Percentiles rank a stretch among this genome's conserved stretches.
phyloP scores from a whole-genome alignment of 2,329 filamentous ascomycete genomes.

The Pyricularia sp. region DNA sequence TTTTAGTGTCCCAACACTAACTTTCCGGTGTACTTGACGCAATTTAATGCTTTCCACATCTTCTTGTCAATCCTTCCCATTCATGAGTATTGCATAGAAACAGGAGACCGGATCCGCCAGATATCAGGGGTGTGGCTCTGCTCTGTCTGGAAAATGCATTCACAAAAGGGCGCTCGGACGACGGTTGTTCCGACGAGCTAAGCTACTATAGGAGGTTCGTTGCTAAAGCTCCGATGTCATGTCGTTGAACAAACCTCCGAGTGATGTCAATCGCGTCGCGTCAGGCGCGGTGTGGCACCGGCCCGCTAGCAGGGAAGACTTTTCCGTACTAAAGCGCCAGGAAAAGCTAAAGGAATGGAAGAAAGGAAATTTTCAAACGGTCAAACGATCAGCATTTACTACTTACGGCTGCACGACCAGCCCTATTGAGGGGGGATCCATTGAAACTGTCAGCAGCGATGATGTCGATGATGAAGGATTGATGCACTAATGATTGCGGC shows the following conservation, averaged over 20 bases:
- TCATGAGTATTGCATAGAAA: not conserved
- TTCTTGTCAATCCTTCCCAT: not conserved
- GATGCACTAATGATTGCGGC: not conserved
- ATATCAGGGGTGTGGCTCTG: not conserved
- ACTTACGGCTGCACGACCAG: not conserved
- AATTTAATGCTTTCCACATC: not conserved
- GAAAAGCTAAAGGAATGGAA: not conserved
- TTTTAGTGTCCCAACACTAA: not conserved
- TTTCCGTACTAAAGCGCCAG: not conserved
- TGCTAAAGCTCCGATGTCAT: not conserved
- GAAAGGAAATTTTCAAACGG: not conserved
- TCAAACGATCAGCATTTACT: not conserved
- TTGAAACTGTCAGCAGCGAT: not conserved
- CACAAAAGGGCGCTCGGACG: not conserved
- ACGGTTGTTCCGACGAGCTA: not conserved
- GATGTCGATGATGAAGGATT: not conserved
- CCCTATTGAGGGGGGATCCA: not conserved
- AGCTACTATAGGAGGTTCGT: not conserved
- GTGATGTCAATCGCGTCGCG: not conserved
- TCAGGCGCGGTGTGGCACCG: not conserved
- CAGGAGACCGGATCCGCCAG: not conserved
- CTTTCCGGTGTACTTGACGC: not conserved
- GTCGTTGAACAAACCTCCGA: not conserved
- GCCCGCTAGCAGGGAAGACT: not conserved
- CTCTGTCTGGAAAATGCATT: not conserved